Percentiles rank a stretch among this genome's conserved stretches.
Evolutionary conservation across 1,284 basidiomycete species (phyloP).

Genomic region (Rhodotorula sp.): DNA sequence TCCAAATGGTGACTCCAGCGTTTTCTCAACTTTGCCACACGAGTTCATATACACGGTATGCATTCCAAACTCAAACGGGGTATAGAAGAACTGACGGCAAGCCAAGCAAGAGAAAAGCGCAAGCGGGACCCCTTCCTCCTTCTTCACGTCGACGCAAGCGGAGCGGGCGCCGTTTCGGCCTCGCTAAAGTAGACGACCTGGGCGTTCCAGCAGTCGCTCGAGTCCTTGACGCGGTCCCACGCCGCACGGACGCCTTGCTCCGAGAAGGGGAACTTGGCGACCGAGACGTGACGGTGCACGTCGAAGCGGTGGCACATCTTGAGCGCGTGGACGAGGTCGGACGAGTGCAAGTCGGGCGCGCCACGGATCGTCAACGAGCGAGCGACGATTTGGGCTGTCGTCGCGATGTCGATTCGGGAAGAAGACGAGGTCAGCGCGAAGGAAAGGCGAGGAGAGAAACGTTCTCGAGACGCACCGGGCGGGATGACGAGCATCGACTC

Average conservation of each 20-base stretch:
- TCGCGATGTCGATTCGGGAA: too few relatives aligned
- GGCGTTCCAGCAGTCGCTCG: not conserved
- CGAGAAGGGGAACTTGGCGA: slow-evolving; percentile 6
- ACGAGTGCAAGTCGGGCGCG: not conserved
- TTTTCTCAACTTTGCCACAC: too few relatives aligned
- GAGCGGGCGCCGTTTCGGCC: not conserved
- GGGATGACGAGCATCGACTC: slow-evolving; percentile 4
- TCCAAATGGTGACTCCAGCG: too few relatives aligned
- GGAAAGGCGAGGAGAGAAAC: not conserved
- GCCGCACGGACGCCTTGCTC: slow-evolving; percentile 14
- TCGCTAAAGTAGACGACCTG: not conserved
- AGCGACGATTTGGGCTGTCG: slow-evolving; percentile 6
- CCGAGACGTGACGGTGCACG: slow-evolving; percentile 11
- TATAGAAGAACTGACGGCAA: not conserved
- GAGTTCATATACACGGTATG: too few relatives aligned
- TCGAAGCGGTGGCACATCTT: slow-evolving; percentile 6
- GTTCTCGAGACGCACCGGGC: not conserved
- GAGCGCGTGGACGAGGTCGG: slow-evolving; percentile 14
- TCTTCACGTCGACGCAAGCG: not conserved
- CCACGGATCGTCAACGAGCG: slow-evolving; percentile 2
- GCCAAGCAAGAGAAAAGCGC: not conserved
- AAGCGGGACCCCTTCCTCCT: not conserved
- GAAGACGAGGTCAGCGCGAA: not conserved
- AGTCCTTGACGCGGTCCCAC: not conserved
- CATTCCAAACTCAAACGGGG: not conserved